Base-by-base conservation (phyloP, 2,329 filamentous ascomycete genomes). In the Annulohypoxylon truncatum region DNA sequence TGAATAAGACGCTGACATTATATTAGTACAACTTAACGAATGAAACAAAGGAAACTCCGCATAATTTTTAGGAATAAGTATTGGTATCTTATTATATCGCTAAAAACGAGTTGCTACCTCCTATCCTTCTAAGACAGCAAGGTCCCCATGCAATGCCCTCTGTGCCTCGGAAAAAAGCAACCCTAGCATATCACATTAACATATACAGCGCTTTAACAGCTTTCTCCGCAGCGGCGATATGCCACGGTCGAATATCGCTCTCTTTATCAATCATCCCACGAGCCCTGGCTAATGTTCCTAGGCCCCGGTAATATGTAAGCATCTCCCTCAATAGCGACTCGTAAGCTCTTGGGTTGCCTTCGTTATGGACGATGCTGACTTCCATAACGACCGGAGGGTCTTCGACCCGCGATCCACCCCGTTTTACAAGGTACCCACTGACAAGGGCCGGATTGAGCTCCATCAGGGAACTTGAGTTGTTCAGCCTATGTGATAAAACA, bases 261-360 rank as follows among this genome's bases (percentile, higher is more conserved):
- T 88, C 82, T 65, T 83, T 78, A 72, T 88, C 84, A 73, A 89
- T 81, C 73, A 90, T 81, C 0, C 88, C 91, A 65, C 90, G 86
- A 20, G 89, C 86, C 68, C 88, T 84, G 1, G 91, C 91, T 71
- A 96, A 75, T 15, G 91, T 87, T 0, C 89, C 89, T 67, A 96
- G 76, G 0, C 86, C 88, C 44, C 92, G 81, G 74, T 90, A 95
- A 76, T 90, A 87, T 28, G 81, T 84, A 61, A 96, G 75, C 76
- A 93, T 88, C 75, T 96, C 92, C 69, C 88, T 83, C 33, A 95
- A 76, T 18, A 93, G 80, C 18, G 84, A 81, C 74, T 94, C 92
- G 69, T 89, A 84, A 18, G 82, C 78, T 38, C 85, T 80, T 7
- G 83, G 82, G 26, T 80, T 82, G 57, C 83, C 82, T 57, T 89